A percentile compares a stretch with the other conserved stretches of the same genome.
These are phyloP conservation scores for Chaetomiaceae sp. DNA, from an alignment of 2,329 filamentous ascomycete species.

Conservation along the genomic window DNA sequence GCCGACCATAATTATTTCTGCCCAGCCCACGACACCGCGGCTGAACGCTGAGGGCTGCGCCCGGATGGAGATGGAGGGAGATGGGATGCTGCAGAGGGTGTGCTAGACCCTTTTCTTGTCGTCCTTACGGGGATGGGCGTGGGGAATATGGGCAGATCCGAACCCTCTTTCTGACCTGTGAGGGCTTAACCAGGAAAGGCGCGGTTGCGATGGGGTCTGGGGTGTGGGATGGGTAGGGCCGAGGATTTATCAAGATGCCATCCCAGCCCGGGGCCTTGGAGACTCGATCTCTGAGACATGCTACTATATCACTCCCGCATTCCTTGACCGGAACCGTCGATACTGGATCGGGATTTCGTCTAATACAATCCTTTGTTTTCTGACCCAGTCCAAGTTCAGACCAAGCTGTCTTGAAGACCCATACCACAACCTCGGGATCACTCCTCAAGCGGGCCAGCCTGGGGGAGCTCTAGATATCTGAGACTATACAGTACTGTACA, in stretches of 20 bases:
- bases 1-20: conserved; percentile 17
- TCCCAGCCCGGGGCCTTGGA: not conserved
- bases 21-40: conserved; percentile 15
- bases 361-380: not conserved
- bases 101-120: not conserved
- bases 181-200: conserved; percentile 10
- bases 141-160: not conserved
- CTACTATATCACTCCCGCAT: not conserved
- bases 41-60: conserved; percentile 22
- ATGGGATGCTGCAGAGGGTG: not conserved
- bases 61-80: conserved; percentile 6
- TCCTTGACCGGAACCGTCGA: not conserved
- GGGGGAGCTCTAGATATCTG: not conserved
- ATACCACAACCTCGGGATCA: too few relatives aligned
- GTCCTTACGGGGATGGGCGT: not conserved
- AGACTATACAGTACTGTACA: not conserved
- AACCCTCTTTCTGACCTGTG: not conserved
- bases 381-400: not conserved
- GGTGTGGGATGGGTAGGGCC: not conserved
- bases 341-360: not conserved
- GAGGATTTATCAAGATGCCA: conserved; percentile 8
- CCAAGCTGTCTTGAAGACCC: not conserved
- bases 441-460: too few relatives aligned
- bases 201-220: conserved; percentile 6
- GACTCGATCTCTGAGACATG: not conserved